phyloP scores from a whole-genome alignment of 2,329 filamentous ascomycete genomes.

The Talaromyces sp. region DNA sequence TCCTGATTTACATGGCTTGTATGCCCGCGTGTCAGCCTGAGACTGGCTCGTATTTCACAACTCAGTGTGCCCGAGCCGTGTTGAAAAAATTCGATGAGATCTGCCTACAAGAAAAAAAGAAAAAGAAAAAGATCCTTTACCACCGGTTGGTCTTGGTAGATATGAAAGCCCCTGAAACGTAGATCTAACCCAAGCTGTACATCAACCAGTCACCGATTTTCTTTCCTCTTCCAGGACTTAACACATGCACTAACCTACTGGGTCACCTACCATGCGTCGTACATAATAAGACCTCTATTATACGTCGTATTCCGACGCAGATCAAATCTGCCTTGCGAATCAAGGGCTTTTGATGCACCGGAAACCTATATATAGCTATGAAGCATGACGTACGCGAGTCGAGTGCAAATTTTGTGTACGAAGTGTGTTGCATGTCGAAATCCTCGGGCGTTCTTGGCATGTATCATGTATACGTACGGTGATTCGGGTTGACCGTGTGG shows the following conservation, averaged over 20 bases:
- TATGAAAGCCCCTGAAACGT: not conserved
- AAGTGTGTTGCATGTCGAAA: not conserved
- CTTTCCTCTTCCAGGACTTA: not conserved
- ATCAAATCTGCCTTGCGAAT: not conserved
- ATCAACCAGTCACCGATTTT: not conserved
- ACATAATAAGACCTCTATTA: not conserved
- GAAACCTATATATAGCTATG: not conserved
- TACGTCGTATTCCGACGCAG: not conserved
- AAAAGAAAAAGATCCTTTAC: not conserved
- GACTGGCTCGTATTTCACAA: not conserved
- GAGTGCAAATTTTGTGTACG: not conserved
- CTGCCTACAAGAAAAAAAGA: not conserved
- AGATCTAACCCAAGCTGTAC: not conserved
- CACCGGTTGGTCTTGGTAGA: not conserved
- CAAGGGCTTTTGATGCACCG: too few relatives aligned
- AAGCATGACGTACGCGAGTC: not conserved
- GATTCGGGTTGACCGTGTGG: not conserved
- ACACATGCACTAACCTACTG: not conserved
- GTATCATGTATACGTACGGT: not conserved
- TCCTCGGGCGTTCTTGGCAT: not conserved
- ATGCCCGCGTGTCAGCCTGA: not conserved
- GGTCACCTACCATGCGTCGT: not conserved
- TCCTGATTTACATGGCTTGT: not conserved
- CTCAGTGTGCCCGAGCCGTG: not conserved
- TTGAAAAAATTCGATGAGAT: not conserved